Evolutionary conservation across 2,329 filamentous ascomycete species (phyloP).

Genomic region (Alternaria sp.): DNA sequence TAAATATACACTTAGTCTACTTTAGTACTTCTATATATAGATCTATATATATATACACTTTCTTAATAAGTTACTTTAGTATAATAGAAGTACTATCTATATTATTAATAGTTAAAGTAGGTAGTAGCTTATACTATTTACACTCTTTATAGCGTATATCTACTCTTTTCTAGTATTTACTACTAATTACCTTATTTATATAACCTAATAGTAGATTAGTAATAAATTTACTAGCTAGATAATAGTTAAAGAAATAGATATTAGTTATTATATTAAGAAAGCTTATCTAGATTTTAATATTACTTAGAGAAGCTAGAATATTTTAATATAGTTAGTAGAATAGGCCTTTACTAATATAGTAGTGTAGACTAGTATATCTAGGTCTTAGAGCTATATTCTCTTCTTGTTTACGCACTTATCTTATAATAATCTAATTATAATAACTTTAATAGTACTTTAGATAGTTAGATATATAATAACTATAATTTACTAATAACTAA

Average conservation of each 20-base stretch:
- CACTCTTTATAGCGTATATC: background rate
- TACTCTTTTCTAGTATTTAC: background rate
- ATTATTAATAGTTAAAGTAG: conserved; percentile 7
- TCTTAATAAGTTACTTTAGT: conserved; percentile 8
- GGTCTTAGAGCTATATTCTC: background rate
- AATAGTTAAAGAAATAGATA: conserved; percentile 5
- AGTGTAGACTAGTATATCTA: accelerated
- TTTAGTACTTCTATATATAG: background rate
- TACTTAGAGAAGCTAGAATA: background rate
- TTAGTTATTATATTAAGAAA: background rate
- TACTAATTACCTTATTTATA: background rate
- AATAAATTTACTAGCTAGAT: conserved; percentile 2
- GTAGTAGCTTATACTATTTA: conserved; percentile 6
- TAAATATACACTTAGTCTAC: background rate
- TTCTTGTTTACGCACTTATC: too few relatives aligned
- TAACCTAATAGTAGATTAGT: background rate
- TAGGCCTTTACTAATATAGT: background rate
- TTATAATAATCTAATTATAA: too few relatives aligned
- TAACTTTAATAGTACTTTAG: too few relatives aligned
- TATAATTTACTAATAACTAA: too few relatives aligned
- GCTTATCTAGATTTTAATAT: conserved; percentile 6
- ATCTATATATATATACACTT: background rate
- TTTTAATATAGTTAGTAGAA: conserved; percentile 14
- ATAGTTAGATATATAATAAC: too few relatives aligned
- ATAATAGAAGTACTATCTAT: conserved; percentile 1